Evolutionary conservation across 2,329 filamentous ascomycete genomes (phyloP), one percentile per base, ranked within the genome.

Genomic region (Xylariomycetidae sp.): DNA sequence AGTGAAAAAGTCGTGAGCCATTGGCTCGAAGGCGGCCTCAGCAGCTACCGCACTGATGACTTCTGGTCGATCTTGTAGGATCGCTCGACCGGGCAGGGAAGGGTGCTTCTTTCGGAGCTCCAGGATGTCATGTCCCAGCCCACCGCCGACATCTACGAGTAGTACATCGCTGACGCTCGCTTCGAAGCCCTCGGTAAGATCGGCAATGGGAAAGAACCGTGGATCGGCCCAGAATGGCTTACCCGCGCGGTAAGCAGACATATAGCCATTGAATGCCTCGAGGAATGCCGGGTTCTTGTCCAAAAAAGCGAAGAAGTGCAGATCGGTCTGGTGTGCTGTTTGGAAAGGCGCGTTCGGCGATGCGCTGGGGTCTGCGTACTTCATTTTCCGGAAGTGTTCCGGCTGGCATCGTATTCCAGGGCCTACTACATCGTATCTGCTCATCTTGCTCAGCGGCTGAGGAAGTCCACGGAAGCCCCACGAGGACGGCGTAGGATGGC

Each of bases 111-210:
- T 38, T 8, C 49, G 48, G 19, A 66, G 54, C n/a, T 47, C 47
- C 10, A 38, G 34, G 9, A 63, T 37, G 19, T 64, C 60, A 34
- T 65, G 61, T 0, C 63, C 62, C 25, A 54, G 46, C 26, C 60
- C 62, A 1, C 62, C 62, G 2, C 61, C 63, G 1, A 66, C 48
- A 25, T 65, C 61, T 5, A 66, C 60, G 10, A 64, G 35, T 7
- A 65, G 47, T 4, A 55, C 50, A 0, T 51, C 54, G 6, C 57
- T 50, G 3, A 38, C 32, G 6, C 30, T 40, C 9, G 42, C 19
- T 1, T 41, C 40, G 6, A 49, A 46, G 1, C 50, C 46, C 0
- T 50, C 34, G 2, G 30, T 20, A 6, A 51, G 42, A 6, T 47
- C 43, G 9, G 32, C 29, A 6, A 49, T 34, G 4, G 47, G 47